Conservation (phyloP, 129 eudicot species). For the Centella asiatica region DNA sequence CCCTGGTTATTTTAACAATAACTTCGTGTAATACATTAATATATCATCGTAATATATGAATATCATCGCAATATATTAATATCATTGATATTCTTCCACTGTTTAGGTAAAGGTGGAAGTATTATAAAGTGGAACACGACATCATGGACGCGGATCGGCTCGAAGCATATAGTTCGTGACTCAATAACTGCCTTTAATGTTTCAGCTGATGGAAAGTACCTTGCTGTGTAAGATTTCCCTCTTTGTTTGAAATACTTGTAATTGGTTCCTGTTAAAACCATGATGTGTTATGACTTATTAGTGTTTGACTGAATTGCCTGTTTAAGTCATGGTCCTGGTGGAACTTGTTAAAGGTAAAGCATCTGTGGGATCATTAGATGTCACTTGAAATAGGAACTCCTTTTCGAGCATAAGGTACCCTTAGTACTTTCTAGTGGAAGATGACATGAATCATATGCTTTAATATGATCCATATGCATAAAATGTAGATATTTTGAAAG, state of each 20-base stretch:
- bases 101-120: conserved; percentile 60
- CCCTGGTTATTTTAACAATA: background rate
- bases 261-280: background rate
- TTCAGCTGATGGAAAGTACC: conserved; percentile 64
- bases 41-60: no score
- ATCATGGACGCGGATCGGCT: conserved; percentile 67
- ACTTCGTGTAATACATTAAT: no score
- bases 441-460: background rate
- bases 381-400: no score
- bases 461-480: background rate
- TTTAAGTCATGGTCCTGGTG: background rate
- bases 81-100: conserved; percentile 2
- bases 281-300: no score
- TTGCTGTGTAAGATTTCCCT: conserved; percentile 56
- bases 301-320: background rate
- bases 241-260: background rate
- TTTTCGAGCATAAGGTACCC: background rate
- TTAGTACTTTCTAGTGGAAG: background rate
- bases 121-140: conserved; percentile 60
- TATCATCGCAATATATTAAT: no score
- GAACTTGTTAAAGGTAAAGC: background rate
- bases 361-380: background rate
- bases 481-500: background rate
- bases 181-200: conserved; percentile 65
- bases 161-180: conserved; percentile 45